These are phyloP conservation scores for Phytophthora aleatoria DNA, from an alignment of 352 stramenopile genomes.

Conservation along the genomic window DNA sequence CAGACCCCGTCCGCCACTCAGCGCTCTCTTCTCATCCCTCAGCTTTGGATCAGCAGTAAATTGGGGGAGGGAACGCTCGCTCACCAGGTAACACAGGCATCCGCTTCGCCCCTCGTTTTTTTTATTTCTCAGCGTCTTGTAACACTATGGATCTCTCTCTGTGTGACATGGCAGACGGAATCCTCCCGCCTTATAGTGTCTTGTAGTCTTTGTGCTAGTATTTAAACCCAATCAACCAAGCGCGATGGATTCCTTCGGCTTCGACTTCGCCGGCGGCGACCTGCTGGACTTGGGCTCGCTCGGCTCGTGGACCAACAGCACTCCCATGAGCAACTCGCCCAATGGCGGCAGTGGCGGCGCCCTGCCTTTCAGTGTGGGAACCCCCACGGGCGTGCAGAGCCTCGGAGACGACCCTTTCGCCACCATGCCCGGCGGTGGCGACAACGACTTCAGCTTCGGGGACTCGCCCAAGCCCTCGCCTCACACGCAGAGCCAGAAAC, in stretches of 20 bases:
- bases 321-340: conserved; percentile 72
- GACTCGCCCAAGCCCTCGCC: conserved; percentile 72
- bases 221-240: conserved; percentile 25
- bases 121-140: conserved; percentile 1
- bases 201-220: conserved; percentile 43
- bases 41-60: conserved; percentile 1
- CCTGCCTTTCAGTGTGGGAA: conserved; percentile 86
- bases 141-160: conserved; percentile 2
- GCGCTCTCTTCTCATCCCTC: conserved; percentile 7
- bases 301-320: conserved; percentile 69
- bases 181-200: conserved; percentile 13
- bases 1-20: neutral
- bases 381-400: conserved; percentile 82
- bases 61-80: conserved; percentile 1
- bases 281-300: conserved; percentile 78
- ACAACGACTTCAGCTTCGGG: conserved; percentile 81
- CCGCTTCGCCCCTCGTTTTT: neutral
- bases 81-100: conserved; percentile 14
- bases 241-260: conserved; percentile 85
- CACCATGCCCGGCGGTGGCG: conserved; percentile 41
- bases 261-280: conserved; percentile 78
- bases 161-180: conserved; percentile 12
- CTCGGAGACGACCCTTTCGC: conserved; percentile 80
- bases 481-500: conserved; percentile 24
- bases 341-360: conserved; percentile 39